Base-by-base conservation (phyloP, 257 asterid species). In the Solanum stenotomum region DNA sequence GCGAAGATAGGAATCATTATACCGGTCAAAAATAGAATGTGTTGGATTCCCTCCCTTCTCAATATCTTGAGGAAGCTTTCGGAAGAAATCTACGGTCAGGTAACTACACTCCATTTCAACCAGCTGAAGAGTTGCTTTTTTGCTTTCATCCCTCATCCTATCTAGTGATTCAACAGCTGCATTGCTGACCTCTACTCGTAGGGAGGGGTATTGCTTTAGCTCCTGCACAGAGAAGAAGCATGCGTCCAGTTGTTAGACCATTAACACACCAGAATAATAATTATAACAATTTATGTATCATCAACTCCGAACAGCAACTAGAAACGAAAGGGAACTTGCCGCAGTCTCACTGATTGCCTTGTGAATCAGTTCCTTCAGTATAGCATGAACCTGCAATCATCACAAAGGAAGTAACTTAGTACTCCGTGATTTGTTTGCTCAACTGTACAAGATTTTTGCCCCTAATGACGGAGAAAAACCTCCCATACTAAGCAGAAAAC, bases 1-100 rank as follows among this genome's bases (percentile, higher is more conserved):
- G 56, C 98, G 91, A 29, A 95, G 96, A 88, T 95, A 94, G 11
- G 96, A 87, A 87, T 95, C 98, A 16, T 93, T 92, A 59, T 95
- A 95, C 87, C 98, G 87, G 40, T 95, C 98, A 40, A 95, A 94
- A 78, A 93, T 92, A 7, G 98, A 94, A 86, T 93, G 95, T 23
- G 98, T 91, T 29, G 98, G 97, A 89, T 94, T 95, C 87, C 98
- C 98, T 83, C 96, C 98, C 92, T 94, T 95, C 93, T 95, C 98
- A 3, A 91, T 90, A 88, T 95, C 98, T 90, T 94, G 98, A 52
- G 98, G 98, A 91, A 95, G 97, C 91, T 91, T 95, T 86, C 98
- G 91, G 93, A 95, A 95, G 94, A 95, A 95, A 89, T 95, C 98
- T 70, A 95, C 95, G 2, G 98, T 95, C 70, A 95, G 87, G 93